Conservation (phyloP, 805 yeast species). For the Nakazawaea wickerhamii region DNA sequence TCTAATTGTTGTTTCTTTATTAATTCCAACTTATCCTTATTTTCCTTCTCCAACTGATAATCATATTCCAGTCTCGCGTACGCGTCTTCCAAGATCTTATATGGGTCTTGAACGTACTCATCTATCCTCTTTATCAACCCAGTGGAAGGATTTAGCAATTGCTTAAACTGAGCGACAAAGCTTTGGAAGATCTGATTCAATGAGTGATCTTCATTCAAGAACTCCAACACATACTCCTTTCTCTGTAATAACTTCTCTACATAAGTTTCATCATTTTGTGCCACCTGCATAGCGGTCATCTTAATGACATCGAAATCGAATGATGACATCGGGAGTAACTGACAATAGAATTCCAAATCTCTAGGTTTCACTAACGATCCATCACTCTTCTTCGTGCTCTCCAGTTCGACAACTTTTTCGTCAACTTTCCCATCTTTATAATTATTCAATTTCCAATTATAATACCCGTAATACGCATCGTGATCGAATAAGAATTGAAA, state of each 20-base stretch:
- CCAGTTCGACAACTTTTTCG: constrained; percentile 1
- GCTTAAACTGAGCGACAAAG: constrained; percentile 52
- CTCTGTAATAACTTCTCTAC: constrained; percentile 32
- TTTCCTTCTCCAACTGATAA: constrained; percentile 30
- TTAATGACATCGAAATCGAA: constrained; percentile 67
- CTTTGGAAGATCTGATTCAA: constrained; percentile 44
- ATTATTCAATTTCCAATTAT: constrained; percentile 39
- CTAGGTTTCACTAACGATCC: constrained; percentile 18
- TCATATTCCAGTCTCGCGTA: constrained; percentile 53
- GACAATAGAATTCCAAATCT: constrained; percentile 24
- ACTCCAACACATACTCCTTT: constrained; percentile 51
- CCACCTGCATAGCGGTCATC: constrained; percentile 63
- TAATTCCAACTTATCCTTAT: constrained; percentile 24
- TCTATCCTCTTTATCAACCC: constrained; percentile 18
- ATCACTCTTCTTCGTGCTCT: constrained; percentile 5
- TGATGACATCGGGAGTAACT: constrained; percentile 40
- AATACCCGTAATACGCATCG: constrained; percentile 56
- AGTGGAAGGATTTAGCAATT: constrained; percentile 25
- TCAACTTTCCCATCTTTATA: constrained; percentile 23
- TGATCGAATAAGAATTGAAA: constrained; percentile 57
- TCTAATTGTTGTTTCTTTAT: constrained; percentile 38
- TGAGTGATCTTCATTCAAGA: constrained; percentile 56
- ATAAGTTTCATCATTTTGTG: constrained; percentile 49
- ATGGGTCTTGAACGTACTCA: constrained; percentile 25
- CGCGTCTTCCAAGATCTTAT: constrained; percentile 39